These are phyloP conservation scores for Hyaloperonospora arabidopsidis DNA, from an alignment of 352 stramenopile species.

Conservation along the genomic window DNA sequence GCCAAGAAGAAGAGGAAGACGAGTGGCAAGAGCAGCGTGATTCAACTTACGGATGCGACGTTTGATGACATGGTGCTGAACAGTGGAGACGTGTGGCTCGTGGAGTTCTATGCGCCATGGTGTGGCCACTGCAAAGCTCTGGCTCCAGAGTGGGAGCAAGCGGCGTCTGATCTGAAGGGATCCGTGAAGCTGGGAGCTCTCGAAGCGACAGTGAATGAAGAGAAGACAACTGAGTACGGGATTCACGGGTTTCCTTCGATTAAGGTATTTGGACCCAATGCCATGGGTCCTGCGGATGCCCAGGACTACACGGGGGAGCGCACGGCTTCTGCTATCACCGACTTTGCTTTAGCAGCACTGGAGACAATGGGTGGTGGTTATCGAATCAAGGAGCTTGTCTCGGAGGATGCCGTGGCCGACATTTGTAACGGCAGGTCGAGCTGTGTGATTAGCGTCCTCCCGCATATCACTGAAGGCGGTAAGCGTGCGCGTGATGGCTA, in stretches of 20 bases:
- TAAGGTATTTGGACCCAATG: slow-evolving; percentile 87
- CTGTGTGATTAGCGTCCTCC: slow-evolving; percentile 85
- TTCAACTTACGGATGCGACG: slow-evolving; percentile 86
- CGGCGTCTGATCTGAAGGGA: slow-evolving; percentile 80
- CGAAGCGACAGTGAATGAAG: slow-evolving; percentile 89
- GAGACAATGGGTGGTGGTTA: slow-evolving; percentile 65
- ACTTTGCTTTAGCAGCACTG: slow-evolving; percentile 64
- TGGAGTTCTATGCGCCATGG: slow-evolving; percentile 91
- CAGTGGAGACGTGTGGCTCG: slow-evolving; percentile 84
- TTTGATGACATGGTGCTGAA: slow-evolving; percentile 89
- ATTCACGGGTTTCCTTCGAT: slow-evolving; percentile 93
- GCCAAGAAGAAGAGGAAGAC: slow-evolving; percentile 39
- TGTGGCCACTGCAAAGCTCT: slow-evolving; percentile 90
- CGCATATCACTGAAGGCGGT: slow-evolving; percentile 84
- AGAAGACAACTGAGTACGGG: slow-evolving; percentile 78
- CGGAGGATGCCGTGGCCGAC: slow-evolving; percentile 53
- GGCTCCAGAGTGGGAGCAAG: slow-evolving; percentile 87
- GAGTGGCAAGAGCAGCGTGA: slow-evolving; percentile 58
- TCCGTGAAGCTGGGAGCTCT: slow-evolving; percentile 88
- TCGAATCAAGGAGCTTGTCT: slow-evolving; percentile 77
- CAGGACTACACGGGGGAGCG: slow-evolving; percentile 86
- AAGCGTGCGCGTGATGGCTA: slow-evolving; percentile 80
- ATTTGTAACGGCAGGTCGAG: slow-evolving; percentile 85
- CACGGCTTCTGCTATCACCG: slow-evolving; percentile 72
- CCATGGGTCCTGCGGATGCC: slow-evolving; percentile 44